Evolutionary conservation across 2,329 filamentous ascomycete genomes (phyloP).

Genomic region (Zasmidium cellare): DNA sequence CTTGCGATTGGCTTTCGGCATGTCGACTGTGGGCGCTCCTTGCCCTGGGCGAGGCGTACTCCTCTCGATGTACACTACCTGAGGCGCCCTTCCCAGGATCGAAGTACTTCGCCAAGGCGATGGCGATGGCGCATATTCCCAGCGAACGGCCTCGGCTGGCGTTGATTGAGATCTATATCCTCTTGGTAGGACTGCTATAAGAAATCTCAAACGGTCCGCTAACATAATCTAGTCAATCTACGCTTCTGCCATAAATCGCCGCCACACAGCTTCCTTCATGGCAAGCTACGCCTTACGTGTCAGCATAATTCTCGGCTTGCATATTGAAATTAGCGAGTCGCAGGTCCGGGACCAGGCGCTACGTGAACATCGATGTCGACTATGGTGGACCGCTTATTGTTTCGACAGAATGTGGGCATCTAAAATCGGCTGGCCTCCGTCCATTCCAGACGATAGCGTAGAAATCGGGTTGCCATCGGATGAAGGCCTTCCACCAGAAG

Average conservation of each 20-base stretch:
- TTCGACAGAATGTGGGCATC: slow-evolving; percentile 37
- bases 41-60: slow-evolving; percentile 50
- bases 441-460: slow-evolving; percentile 37
- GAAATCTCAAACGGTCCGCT: neutral
- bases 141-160: slow-evolving; percentile 47
- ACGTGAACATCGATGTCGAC: slow-evolving; percentile 34
- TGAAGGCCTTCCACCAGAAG: slow-evolving; percentile 28
- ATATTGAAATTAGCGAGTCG: slow-evolving; percentile 41
- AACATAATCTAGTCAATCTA: slow-evolving; percentile 43
- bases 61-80: slow-evolving; percentile 38
- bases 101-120: slow-evolving; percentile 45
- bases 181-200: slow-evolving; percentile 40
- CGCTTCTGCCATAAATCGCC: slow-evolving; percentile 46
- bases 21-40: slow-evolving; percentile 49
- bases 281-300: slow-evolving; percentile 48
- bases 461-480: slow-evolving; percentile 46
- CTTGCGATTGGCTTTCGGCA: slow-evolving; percentile 36
- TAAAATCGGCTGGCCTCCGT: slow-evolving; percentile 36
- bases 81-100: slow-evolving; percentile 45
- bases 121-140: slow-evolving; percentile 40
- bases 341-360: slow-evolving; percentile 41
- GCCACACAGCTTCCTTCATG: slow-evolving; percentile 46
- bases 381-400: slow-evolving; percentile 39
- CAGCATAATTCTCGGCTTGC: slow-evolving; percentile 47
- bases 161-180: slow-evolving; percentile 45